Evolutionary conservation across 179 eudicot genomes (phyloP), one percentile per base, ranked within the genome.

Genomic region (Sideroxylon spinosum): DNA sequence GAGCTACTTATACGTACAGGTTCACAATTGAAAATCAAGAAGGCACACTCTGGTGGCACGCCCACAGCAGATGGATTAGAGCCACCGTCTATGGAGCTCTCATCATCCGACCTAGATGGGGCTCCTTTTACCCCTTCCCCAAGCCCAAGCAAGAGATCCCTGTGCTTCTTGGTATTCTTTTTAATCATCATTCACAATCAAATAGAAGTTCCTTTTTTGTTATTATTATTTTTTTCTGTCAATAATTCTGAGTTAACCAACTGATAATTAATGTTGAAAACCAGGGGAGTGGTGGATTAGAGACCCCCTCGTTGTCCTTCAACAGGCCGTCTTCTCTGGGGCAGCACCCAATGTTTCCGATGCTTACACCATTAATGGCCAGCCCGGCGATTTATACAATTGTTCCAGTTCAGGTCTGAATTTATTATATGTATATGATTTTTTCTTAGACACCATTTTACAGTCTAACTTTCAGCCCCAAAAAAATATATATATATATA

Each of bases 31-130:
- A 71, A 56, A 80, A 89, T 32, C 97, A 93, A 79, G 92, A 86
- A 50, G 97, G 97, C 9, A 93, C 97, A 25, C 81, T 92, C 16
- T 91, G 97, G 95, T 93, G 95, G 97, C 97, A 92, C 65, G 97
- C 97, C 61, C 97, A 92, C 69, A 88, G 91, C 82, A 85, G 86
- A 77, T 90, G 95, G 97, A 91, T 93, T 8, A 83, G 97, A 81
- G 97, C 93, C 8, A 91, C 97, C 0, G 95, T 93, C 22, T 90
- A 86, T 68, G 97, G 95, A 20, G 95, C 93, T 19, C 79, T 93
- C 4, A 74, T 93, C 50, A 91, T 93, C 70, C 82, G 80, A 19
- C 97, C 97, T 20, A 87, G 83, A 78, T 59, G 74, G 77, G 95
- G 91, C n/a, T 69, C 81, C 16, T 68, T 92, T 0, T 92, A 84